phyloP scores from a whole-genome alignment of 1,139 yeast species.

The Taphrina communis region DNA sequence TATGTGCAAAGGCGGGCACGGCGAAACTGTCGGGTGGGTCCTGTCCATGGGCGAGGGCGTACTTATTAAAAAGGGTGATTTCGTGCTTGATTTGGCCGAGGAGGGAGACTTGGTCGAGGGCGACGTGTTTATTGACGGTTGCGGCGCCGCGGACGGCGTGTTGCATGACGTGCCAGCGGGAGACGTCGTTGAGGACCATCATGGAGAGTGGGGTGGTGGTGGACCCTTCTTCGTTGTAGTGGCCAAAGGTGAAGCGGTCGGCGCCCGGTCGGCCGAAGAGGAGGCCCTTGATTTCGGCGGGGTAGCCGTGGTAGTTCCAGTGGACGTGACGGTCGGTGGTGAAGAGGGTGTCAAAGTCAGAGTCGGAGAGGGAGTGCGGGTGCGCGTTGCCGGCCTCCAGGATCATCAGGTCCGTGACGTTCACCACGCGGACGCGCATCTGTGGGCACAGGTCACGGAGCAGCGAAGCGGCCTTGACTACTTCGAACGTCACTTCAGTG shows the following conservation, averaged over 20 bases:
- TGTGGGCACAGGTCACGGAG: conserved; percentile 44
- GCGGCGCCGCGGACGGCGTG: conserved; percentile 45
- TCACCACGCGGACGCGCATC: conserved; percentile 47
- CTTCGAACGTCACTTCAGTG: conserved; percentile 46
- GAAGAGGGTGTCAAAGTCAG: conserved; percentile 44
- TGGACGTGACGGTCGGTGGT: conserved; percentile 45
- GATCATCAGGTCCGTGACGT: conserved; percentile 47
- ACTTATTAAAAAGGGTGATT: conserved; percentile 44
- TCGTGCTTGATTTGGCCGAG: conserved; percentile 43
- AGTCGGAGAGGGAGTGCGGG: conserved; percentile 45
- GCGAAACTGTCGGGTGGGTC: conserved; percentile 46
- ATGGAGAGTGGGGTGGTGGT: conserved; percentile 46
- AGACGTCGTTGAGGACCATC: conserved; percentile 46
- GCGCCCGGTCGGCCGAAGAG: conserved; percentile 45
- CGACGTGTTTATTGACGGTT: conserved; percentile 42
- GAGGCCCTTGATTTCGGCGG: conserved; percentile 46
- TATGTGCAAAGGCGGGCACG: conserved; percentile 43
- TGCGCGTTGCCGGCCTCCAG: conserved; percentile 44
- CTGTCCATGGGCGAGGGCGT: conserved; percentile 43
- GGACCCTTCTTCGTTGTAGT: conserved; percentile 47
- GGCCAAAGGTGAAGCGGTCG: conserved; percentile 44
- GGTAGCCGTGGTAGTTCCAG: conserved; percentile 47
- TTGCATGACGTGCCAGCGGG: conserved; percentile 46
- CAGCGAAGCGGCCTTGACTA: conserved; percentile 46
- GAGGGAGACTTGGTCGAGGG: conserved; percentile 42